phyloP scores from a whole-genome alignment of 106 monocot species.

The Acorus gramineus region DNA sequence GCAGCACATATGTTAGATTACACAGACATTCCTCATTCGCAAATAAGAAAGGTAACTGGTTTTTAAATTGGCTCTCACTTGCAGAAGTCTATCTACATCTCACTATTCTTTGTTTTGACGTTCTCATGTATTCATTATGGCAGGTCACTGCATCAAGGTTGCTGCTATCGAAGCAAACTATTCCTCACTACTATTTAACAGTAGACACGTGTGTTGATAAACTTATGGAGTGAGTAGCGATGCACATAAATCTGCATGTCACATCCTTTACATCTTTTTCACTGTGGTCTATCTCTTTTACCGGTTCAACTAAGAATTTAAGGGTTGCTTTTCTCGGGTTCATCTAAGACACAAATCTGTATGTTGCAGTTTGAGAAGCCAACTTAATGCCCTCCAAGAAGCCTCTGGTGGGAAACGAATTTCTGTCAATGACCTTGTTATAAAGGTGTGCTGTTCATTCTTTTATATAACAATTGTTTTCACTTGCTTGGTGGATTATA shows the following conservation, averaged over 20 bases:
- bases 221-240: conserved; percentile 65
- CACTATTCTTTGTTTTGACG: not conserved
- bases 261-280: not conserved
- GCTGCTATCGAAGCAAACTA: conserved; percentile 88
- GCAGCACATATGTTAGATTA: conserved; percentile 36
- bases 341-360: conserved; percentile 1
- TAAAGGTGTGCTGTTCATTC: conserved; percentile 50
- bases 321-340: not conserved
- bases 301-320: not conserved
- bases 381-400: conserved; percentile 90
- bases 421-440: conserved; percentile 90
- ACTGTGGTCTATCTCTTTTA: conserved; percentile 1
- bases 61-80: not conserved
- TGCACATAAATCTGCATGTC: too few species aligned
- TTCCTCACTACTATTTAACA: conserved; percentile 96
- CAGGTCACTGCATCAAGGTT: conserved; percentile 88
- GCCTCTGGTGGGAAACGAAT: conserved; percentile 73
- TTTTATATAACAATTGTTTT: not conserved
- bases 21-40: conserved; percentile 68
- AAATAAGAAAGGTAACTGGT: conserved; percentile 77
- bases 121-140: not conserved
- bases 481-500: not conserved
- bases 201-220: conserved; percentile 87
- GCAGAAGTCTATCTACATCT: not conserved
- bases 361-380: conserved; percentile 30